Conservation (phyloP, 371 early-diverging fungal genomes). For the Actinomortierella wolfii region DNA sequence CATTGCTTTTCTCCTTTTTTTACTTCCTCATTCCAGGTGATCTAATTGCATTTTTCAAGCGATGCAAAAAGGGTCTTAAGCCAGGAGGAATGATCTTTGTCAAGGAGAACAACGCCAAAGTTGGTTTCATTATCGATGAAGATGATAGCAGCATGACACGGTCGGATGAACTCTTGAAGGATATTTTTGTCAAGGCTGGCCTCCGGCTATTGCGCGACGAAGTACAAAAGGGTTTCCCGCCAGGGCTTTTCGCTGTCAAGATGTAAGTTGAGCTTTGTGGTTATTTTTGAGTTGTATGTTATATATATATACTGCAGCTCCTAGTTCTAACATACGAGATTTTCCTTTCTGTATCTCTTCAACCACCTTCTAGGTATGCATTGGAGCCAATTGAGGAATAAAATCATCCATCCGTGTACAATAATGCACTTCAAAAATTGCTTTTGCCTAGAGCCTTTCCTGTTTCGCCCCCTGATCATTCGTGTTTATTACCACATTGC, state of each 20-base stretch:
- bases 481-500: no score
- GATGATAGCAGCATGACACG: constrained; percentile 90
- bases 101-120: constrained; percentile 85
- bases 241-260: constrained; percentile 79
- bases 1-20: background rate
- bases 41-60: constrained; percentile 78
- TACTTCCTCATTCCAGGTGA: constrained; percentile 59
- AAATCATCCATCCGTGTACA: no score
- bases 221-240: constrained; percentile 81
- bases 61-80: constrained; percentile 77
- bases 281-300: no score
- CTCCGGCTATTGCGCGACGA: constrained; percentile 72
- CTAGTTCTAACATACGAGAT: no score
- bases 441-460: no score
- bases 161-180: constrained; percentile 69
- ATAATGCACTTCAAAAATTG: no score
- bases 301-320: no score
- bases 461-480: no score
- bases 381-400: no score
- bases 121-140: constrained; percentile 73
- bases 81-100: constrained; percentile 83
- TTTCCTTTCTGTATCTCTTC: no score
- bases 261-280: constrained; percentile 67
- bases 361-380: no score
- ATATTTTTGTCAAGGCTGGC: constrained; percentile 73